Evolutionary conservation across 352 stramenopile species (phyloP).

Genomic region (Globisporangium irregulare): DNA sequence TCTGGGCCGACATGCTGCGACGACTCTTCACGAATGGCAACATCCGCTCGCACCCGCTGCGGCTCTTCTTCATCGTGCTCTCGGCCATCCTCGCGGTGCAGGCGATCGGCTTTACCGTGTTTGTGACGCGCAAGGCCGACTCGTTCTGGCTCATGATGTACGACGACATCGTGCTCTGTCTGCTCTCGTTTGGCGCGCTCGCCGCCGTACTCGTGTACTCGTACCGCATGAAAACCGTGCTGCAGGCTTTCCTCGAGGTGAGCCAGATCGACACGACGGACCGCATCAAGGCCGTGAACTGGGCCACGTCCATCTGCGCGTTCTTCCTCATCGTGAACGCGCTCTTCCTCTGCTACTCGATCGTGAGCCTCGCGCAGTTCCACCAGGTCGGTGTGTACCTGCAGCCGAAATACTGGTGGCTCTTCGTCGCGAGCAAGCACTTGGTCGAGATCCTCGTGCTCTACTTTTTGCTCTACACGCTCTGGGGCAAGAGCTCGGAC

Average conservation of each 20-base stretch:
- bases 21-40: conserved; percentile 80
- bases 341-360: conserved; percentile 83
- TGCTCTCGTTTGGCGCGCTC: conserved; percentile 87
- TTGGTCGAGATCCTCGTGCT: conserved; percentile 92
- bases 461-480: conserved; percentile 93
- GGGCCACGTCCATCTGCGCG: conserved; percentile 94
- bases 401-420: conserved; percentile 87
- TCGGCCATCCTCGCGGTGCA: conserved; percentile 68
- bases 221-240: conserved; percentile 94
- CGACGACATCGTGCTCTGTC: conserved; percentile 84
- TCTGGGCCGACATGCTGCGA: conserved; percentile 97
- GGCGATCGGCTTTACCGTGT: conserved; percentile 85
- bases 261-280: conserved; percentile 97
- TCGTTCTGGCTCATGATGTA: conserved; percentile 95
- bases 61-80: conserved; percentile 87
- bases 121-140: conserved; percentile 79
- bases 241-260: conserved; percentile 94
- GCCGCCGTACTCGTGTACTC: conserved; percentile 94
- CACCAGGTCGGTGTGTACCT: conserved; percentile 86
- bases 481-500: conserved; percentile 81
- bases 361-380: conserved; percentile 86
- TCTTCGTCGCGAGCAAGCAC: conserved; percentile 93
- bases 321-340: conserved; percentile 94
- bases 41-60: conserved; percentile 80
- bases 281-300: conserved; percentile 94